Base-by-base conservation (phyloP, 495 filamentous ascomycete species). In the Lindgomyces ingoldianus region DNA sequence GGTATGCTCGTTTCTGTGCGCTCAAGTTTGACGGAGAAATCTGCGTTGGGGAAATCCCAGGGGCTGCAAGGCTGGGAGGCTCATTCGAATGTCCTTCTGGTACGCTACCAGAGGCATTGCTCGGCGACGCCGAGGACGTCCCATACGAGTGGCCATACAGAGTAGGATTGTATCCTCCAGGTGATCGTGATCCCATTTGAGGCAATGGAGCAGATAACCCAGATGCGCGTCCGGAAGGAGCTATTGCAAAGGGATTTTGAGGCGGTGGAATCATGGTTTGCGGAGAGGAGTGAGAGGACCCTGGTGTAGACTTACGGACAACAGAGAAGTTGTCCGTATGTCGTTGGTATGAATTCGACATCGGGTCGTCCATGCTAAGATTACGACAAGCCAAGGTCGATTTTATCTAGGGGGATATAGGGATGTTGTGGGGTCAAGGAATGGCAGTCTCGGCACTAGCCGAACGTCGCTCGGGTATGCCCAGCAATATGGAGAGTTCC, bases 1-100 rank as follows among this genome's bases (percentile, higher is more conserved):
- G 84, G 76, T 98, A 98, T 6, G 93, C 94, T 70, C 94, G 81
- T 74, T 98, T 98, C 78, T 96, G 93, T 22, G 86, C 84, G 60
- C 81, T 79, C 48, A 79, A 74, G 61, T 70, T 63, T 21, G 75
- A 68, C 39, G 78, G 77, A 14, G 79, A 79, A 16, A 80, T 74
- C 24, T 78, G 76, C 36, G 80, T 65, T 41, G 79, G 79, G 33
- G 79, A 74, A 51, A 84, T 70, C 44, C 73, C 76, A 50, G 80
- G 69, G 33, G 74, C 70, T 16, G 77, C 73, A 19, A 78, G 47
- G 33, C 69, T 64, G 19, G 77, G 21, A 16, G 51, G 51, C 12
- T 67, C 70, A 16, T 52, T 60, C 11, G 53, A 29, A 2, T 62
- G 56, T 9, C 46, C 44, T 30, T 74, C 72, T n/a, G 64, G 67